Conservation (phyloP, 106 monocot species). For the Xerophyta viscosa region DNA sequence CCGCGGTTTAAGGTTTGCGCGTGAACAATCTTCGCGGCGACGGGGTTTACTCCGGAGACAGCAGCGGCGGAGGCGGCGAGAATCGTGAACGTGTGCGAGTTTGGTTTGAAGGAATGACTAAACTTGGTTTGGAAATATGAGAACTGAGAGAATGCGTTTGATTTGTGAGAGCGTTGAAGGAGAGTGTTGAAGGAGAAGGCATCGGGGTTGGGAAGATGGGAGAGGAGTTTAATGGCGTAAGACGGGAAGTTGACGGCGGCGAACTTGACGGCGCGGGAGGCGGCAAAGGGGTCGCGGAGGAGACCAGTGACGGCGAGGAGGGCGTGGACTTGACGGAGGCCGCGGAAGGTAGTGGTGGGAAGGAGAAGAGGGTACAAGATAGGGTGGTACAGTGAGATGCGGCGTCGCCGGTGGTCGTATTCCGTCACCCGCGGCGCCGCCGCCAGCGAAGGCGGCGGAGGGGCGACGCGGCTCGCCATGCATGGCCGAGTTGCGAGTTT, state of each 20-base stretch:
- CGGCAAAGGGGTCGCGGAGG: slow-evolving; percentile 11
- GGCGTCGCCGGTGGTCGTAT: neutral
- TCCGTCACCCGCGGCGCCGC: no score
- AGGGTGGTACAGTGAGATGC: slow-evolving; percentile 16
- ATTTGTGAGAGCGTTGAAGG: slow-evolving; percentile 12
- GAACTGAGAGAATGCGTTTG: slow-evolving; percentile 4
- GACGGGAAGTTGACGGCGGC: neutral
- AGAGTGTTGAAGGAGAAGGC: slow-evolving; percentile 19
- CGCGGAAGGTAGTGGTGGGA: neutral
- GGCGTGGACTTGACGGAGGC: slow-evolving; percentile 11
- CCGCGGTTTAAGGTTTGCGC: slow-evolving; percentile 44
- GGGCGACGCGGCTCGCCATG: no score
- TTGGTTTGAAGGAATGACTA: slow-evolving; percentile 14
- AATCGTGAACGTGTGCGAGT: slow-evolving; percentile 28
- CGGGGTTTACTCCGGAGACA: slow-evolving; percentile 36
- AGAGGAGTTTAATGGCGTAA: slow-evolving; percentile 16
- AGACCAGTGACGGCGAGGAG: slow-evolving; percentile 12
- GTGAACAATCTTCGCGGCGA: slow-evolving; percentile 58
- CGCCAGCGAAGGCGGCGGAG: no score
- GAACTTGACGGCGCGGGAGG: slow-evolving; percentile 8
- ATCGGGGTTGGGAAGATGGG: slow-evolving; percentile 7
- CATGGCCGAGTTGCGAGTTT: no score
- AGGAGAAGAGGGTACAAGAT: slow-evolving; percentile 8
- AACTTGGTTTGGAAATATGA: slow-evolving; percentile 17
- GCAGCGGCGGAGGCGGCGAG: slow-evolving; percentile 13